These are phyloP conservation scores for Aspergillus nomiae DNA, from an alignment of 2,329 filamentous ascomycete species.

Conservation along the genomic window DNA sequence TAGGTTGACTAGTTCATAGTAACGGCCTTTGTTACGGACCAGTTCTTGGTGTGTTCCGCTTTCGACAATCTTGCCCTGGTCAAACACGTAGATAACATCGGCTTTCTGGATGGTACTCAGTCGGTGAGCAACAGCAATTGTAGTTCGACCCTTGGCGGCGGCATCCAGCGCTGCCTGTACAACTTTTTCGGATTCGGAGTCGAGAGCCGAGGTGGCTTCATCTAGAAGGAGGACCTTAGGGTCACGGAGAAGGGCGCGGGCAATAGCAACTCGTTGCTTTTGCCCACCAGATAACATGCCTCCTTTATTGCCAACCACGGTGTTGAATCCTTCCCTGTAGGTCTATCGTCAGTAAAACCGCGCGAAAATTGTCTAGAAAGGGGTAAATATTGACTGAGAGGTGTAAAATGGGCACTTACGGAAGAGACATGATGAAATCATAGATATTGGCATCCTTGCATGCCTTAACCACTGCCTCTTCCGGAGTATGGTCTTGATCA, in stretches of 20 bases:
- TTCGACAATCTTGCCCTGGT: constrained; percentile 84
- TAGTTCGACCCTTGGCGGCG: constrained; percentile 81
- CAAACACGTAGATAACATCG: constrained; percentile 95
- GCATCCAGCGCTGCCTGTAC: constrained; percentile 74
- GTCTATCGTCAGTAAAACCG: constrained; percentile 21
- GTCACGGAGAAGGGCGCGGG: constrained; percentile 84
- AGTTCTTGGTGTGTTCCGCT: constrained; percentile 76
- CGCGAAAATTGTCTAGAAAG: neutral
- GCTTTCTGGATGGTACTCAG: constrained; percentile 93
- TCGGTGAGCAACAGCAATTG: constrained; percentile 90
- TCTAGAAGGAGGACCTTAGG: constrained; percentile 84
- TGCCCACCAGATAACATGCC: constrained; percentile 85
- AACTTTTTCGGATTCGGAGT: constrained; percentile 54
- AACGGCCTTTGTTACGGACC: constrained; percentile 69
- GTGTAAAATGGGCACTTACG: constrained; percentile 46
- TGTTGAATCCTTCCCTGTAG: constrained; percentile 73
- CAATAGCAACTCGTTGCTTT: constrained; percentile 93
- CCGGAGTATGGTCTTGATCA: constrained; percentile 65
- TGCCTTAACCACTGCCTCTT: constrained; percentile 72
- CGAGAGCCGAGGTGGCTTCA: constrained; percentile 65
- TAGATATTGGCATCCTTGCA: constrained; percentile 92
- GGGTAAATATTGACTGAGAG: neutral
- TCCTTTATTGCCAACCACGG: constrained; percentile 84
- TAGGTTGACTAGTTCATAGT: constrained; percentile 76
- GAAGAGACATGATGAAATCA: constrained; percentile 84